Base-by-base conservation (phyloP, 768 basidiomycete species). In the Mycena kentingensis region DNA sequence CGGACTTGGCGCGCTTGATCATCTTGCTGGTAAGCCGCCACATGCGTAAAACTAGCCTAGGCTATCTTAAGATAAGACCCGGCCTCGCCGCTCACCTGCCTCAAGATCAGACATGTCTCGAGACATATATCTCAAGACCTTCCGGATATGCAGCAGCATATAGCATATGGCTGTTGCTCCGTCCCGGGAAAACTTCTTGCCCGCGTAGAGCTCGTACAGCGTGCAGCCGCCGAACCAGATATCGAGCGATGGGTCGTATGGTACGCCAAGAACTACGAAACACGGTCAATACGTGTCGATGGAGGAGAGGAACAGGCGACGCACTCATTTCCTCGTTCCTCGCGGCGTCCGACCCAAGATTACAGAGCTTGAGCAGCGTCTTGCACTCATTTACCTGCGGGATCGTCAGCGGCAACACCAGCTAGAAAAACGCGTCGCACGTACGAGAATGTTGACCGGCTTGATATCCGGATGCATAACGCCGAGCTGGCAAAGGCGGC, bases 391-490 rank as follows among this genome's bases (percentile, higher is more conserved):
- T n/a, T n/a, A n/a, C n/a, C n/a, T n/a, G n/a, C n/a, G n/a, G n/a
- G n/a, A n/a, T n/a, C n/a, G n/a, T n/a, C n/a, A n/a, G n/a, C n/a
- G n/a, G n/a, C n/a, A n/a, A n/a, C n/a, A n/a, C n/a, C n/a, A n/a
- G n/a, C n/a, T n/a, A n/a, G n/a, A n/a, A n/a, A n/a, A n/a, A n/a
- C n/a, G n/a, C n/a, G n/a, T n/a, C n/a, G n/a, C n/a, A n/a, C n/a
- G n/a, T n/a, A n/a, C n/a, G n/a, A n/a, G 69, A 37, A 99, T 96
- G 67, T 98, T 98, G 68, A 98, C 97, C 18, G 97, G 97, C 70
- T 98, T 98, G 67, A 99, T 91, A 66, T 99, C 97, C 6, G 97
- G 97, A 63, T 99, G 97, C 83, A 98, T 97, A 53, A 98, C 84
- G 59, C 90, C 93, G 53, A 85, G 81, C 72, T 98, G 98, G 60